Base-by-base conservation (phyloP, 1,139 yeast genomes). In the Kodamaea plutei region DNA sequence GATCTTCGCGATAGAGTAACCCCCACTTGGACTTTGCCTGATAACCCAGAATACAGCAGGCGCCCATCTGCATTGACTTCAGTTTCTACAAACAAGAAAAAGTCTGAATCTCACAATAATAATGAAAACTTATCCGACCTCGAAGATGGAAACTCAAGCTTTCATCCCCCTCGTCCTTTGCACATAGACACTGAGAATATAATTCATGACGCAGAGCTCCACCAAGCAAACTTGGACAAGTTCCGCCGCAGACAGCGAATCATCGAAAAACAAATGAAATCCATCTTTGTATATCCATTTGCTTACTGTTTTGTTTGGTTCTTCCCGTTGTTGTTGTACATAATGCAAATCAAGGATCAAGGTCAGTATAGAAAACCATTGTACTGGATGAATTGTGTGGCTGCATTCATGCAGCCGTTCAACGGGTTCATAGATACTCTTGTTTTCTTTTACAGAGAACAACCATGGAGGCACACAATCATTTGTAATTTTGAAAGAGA, bases 251-350 rank as follows among this genome's bases (percentile, higher is more conserved):
- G 91, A 18, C 79, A 85, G 42, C 57, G 69, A 22, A 69, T 76
- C 43, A 84, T 88, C 35, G 79, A 81, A 48, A 79, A 79, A 37
- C 95, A 87, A 56, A 78, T 85, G 72, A 79, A 79, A 43, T 69
- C 83, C 12, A 81, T 88, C 30, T 85, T 88, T 54, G 69, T 88
- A 24, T 88, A 88, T 52, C 96, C 96, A 2, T 61, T 82, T 24
- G 84, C 95, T 1, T 88, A 85, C 53, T 66, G 84, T 34, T 64
- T 84, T 24, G 58, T 87, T 29, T 87, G 96, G 95, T 52, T 81
- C 10, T 80, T 84, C 43, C 96, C 96, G 1, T 73, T 85, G 39
- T 71, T 81, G n/a, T 69, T 78, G 23, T 84, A 82, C 47, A 64
- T 77, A 29, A 67, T 84, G 6, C 84, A 79, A 51, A 51, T 67